Percentiles rank a stretch among this genome's conserved stretches.
phyloP scores from a whole-genome alignment of 352 stramenopile species.

The Phytopythium mirpurense region DNA sequence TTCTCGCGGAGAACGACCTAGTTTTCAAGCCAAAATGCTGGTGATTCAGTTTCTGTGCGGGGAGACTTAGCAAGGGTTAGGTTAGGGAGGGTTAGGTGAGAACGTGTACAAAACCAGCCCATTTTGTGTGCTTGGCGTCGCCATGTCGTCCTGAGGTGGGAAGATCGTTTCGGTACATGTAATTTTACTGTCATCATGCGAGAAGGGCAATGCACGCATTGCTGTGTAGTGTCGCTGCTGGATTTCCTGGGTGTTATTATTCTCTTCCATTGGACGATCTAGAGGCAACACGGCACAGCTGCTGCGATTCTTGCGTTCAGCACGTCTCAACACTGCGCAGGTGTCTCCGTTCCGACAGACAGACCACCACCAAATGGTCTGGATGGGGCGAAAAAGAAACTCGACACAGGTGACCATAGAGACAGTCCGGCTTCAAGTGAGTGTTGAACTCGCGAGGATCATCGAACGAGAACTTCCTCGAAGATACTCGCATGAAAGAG shows the following conservation, averaged over 20 bases:
- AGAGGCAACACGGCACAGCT: too few relatives aligned
- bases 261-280: too few relatives aligned
- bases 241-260: too few relatives aligned
- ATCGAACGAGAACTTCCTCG: neutral
- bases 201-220: too few relatives aligned
- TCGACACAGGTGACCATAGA: too few relatives aligned
- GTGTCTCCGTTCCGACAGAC: neutral
- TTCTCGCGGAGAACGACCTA: neutral
- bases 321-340: neutral
- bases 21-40: constrained; percentile 4
- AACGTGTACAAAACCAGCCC: constrained; percentile 1
- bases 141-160: constrained; percentile 7
- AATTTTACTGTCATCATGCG: too few relatives aligned
- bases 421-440: constrained; percentile 4
- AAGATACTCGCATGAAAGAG: constrained; percentile 2
- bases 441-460: neutral
- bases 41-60: constrained; percentile 22
- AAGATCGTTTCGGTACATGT: constrained; percentile 7
- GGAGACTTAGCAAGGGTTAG: constrained; percentile 7
- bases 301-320: too few relatives aligned
- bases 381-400: neutral
- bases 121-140: neutral
- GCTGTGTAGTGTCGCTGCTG: too few relatives aligned
- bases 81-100: constrained; percentile 6
- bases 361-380: too few relatives aligned